Percentiles rank a stretch among this genome's conserved stretches.
These are phyloP conservation scores for Hawksworthiomyces lignivorus DNA, from an alignment of 2,329 filamentous ascomycete genomes.

Conservation along the genomic window DNA sequence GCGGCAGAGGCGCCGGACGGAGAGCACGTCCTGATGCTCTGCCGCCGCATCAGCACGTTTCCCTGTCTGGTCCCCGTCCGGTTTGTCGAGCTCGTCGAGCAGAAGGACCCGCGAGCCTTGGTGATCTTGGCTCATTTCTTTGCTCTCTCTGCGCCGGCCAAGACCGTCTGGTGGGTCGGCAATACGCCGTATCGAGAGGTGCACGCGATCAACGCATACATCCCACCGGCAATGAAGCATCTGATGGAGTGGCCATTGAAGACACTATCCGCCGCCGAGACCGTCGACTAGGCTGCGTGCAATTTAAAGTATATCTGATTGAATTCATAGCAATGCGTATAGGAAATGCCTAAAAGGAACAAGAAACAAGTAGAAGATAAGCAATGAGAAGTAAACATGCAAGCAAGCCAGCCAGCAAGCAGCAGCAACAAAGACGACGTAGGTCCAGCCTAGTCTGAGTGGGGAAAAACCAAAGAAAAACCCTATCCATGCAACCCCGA, in stretches of 20 bases:
- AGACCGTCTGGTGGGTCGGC: conserved; percentile 6
- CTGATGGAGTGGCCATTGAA: not conserved
- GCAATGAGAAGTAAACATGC: no score
- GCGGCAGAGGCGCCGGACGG: not conserved
- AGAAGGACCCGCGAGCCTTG: conserved; percentile 15
- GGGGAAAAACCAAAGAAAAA: no score
- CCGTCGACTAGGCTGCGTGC: no score
- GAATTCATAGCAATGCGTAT: no score
- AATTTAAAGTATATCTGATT: no score
- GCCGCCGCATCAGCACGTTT: conserved; percentile 16
- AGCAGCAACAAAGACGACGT: no score
- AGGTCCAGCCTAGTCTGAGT: no score
- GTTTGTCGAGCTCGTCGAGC: conserved; percentile 14
- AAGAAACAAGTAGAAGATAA: no score
- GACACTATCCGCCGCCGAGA: no score
- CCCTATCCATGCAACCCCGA: no score
- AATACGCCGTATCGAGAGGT: conserved; percentile 1
- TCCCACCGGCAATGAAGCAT: not conserved
- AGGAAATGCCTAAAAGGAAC: no score
- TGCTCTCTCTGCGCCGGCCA: conserved; percentile 4
- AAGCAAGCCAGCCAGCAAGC: no score
- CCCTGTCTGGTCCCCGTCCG: conserved; percentile 15
- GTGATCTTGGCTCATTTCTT: conserved; percentile 20
- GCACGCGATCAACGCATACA: not conserved
- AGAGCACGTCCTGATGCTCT: conserved; percentile 12